Evolutionary conservation across 2,329 filamentous ascomycete species (phyloP), one percentile per base, ranked within the genome.

Genomic region (Metarhizium sp.): DNA sequence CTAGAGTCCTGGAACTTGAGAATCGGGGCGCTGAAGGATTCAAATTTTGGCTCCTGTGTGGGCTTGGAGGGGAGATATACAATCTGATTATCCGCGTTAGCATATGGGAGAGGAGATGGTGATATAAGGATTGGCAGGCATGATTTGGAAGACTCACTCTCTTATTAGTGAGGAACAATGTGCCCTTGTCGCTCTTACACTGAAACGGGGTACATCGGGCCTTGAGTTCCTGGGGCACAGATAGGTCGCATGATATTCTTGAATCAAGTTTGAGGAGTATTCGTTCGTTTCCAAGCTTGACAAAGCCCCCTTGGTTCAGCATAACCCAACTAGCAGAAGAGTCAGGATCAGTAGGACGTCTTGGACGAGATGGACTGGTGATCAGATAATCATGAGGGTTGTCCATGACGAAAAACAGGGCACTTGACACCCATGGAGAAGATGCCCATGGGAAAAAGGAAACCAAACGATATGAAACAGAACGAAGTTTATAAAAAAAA

Each of bases 11-110:
- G 83, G 48, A 95, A 81, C 67, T 92, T 92, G 60, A 96, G 80
- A 58, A 96, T 87, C 45, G 92, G 92, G 0, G 87, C 85, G 46
- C 90, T 90, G 72, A 97, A 96, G 51, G 91, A 96, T 69, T 92
- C 85, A 67, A 96, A 82, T 52, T 68, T 72, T 51, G 70, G 70
- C 52, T 82, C 72, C 54, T 78, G 75, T 18, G 86, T 88, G 4
- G 85, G 79, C 56, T 83, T 80, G 53, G 83, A 76, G 18, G 92
- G 91, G 16, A 97, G 82, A 69, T 96, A 97, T 61, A 97, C 86
- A 62, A 97, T 79, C 88, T 96, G 16, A 34, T n/a, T 7, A 4
- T 6, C n/a, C 18, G 6, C 6, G n/a, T 45, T 11, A 45, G 42
- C 42, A 45, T 16, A 16, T 16, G 38, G 38, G 10, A 5, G 16